Evolutionary conservation across 257 asterid genomes (phyloP).

Genomic region (Salvia splendens): DNA sequence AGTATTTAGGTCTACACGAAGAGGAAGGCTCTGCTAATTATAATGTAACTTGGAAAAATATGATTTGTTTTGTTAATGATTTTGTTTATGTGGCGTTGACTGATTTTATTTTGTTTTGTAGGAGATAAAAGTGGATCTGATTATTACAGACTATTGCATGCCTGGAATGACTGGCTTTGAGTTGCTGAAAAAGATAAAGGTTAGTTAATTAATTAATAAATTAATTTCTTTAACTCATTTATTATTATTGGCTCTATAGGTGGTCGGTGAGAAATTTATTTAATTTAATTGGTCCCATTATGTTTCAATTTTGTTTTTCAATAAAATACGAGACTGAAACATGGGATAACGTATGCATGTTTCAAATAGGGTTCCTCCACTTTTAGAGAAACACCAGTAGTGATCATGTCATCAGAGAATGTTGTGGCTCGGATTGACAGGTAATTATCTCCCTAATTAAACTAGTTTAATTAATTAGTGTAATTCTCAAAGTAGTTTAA

Average conservation of each 20-base stretch:
- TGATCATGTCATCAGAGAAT: constrained; percentile 88
- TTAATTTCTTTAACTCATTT: too few relatives aligned
- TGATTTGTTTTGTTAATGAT: not conserved
- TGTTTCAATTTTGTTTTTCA: not conserved
- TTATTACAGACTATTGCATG: constrained; percentile 85
- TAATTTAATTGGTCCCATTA: not conserved
- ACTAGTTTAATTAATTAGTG: not conserved
- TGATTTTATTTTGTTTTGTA: constrained; percentile 30
- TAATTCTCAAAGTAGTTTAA: too few relatives aligned
- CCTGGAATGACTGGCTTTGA: constrained; percentile 91
- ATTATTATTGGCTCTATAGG: too few relatives aligned
- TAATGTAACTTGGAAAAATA: constrained; percentile 42
- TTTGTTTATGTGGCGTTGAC: constrained; percentile 12
- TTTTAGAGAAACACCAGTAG: constrained; percentile 82
- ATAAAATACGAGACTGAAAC: not conserved
- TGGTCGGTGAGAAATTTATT: too few relatives aligned
- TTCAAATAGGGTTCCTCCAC: constrained; percentile 65
- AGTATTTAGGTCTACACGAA: constrained; percentile 70
- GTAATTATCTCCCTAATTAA: constrained; percentile 29
- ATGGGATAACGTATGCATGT: not conserved
- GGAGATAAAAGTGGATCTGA: constrained; percentile 78
- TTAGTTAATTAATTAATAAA: not conserved
- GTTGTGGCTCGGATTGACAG: constrained; percentile 73
- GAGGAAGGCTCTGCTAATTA: constrained; percentile 54
- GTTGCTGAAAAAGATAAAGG: constrained; percentile 79